A percentile compares a stretch with the other conserved stretches of the same genome.
Evolutionary conservation across 495 filamentous ascomycete genomes (phyloP).

Genomic region (Aspergillus heteromorphus): DNA sequence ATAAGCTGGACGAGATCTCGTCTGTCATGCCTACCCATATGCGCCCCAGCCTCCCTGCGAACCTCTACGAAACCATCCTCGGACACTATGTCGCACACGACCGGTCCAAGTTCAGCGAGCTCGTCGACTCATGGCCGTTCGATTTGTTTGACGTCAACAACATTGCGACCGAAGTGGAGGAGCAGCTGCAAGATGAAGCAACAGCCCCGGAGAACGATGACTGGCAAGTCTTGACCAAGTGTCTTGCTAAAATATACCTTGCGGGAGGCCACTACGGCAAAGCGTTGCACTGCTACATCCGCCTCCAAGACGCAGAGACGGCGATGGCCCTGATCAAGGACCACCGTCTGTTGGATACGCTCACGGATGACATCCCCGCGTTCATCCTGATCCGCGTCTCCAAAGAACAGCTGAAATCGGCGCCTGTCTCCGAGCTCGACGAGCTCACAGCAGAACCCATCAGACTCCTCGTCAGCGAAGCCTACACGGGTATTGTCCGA

Average conservation of each 20-base stretch:
- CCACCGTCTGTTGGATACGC: conserved; percentile 75
- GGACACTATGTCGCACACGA: conserved; percentile 76
- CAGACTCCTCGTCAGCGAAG: conserved; percentile 81
- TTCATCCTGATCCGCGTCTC: conserved; percentile 84
- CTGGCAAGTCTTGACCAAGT: conserved; percentile 78
- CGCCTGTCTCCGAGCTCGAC: conserved; percentile 65
- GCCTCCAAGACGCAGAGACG: conserved; percentile 82
- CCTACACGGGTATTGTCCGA: conserved; percentile 77
- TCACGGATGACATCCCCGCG: conserved; percentile 81
- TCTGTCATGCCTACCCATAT: conserved; percentile 72
- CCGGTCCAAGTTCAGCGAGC: conserved; percentile 60
- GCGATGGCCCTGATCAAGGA: conserved; percentile 80
- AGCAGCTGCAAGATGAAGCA: conserved; percentile 63
- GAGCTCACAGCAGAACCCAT: conserved; percentile 75
- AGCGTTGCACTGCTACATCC: conserved; percentile 83
- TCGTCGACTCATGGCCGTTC: conserved; percentile 80
- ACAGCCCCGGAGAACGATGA: conserved; percentile 68
- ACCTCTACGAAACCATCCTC: conserved; percentile 80
- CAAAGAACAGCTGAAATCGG: conserved; percentile 60
- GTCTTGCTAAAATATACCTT: conserved; percentile 77
- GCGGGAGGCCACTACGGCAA: conserved; percentile 72
- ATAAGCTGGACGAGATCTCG: conserved; percentile 84
- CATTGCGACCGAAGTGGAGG: conserved; percentile 65
- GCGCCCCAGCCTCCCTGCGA: conserved; percentile 72
- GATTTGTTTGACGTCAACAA: conserved; percentile 73